A percentile compares a stretch with the other conserved stretches of the same genome.
Evolutionary conservation across 192 early-diverging fungal genomes (phyloP).

Genomic region (Coemansia biformis): DNA sequence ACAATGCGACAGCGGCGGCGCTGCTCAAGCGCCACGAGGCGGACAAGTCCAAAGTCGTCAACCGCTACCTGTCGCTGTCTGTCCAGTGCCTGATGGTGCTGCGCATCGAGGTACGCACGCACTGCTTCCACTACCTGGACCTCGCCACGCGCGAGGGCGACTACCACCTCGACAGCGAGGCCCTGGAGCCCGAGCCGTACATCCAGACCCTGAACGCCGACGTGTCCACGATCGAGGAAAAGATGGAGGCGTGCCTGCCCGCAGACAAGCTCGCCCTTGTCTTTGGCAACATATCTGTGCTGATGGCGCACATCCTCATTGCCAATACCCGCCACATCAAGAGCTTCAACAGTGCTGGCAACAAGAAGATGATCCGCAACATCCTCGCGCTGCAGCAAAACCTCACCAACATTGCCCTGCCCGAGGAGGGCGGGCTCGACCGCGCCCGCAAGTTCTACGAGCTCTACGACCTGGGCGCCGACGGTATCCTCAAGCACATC

Average conservation of each 20-base stretch:
- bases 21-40: conserved; percentile 46
- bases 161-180: conserved; percentile 71
- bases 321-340: conserved; percentile 65
- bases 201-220: conserved; percentile 77
- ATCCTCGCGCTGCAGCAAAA: conserved; percentile 84
- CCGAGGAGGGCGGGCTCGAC: conserved; percentile 64
- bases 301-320: conserved; percentile 68
- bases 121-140: conserved; percentile 82
- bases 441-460: conserved; percentile 69
- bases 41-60: conserved; percentile 43
- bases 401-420: conserved; percentile 68
- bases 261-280: conserved; percentile 62
- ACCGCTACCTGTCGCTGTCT: conserved; percentile 67
- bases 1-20: conserved; percentile 50
- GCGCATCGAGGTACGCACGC: conserved; percentile 77
- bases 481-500: conserved; percentile 59
- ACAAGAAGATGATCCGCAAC: conserved; percentile 74
- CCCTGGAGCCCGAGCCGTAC: conserved; percentile 82
- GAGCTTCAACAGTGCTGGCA: conserved; percentile 63
- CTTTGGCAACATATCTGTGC: conserved; percentile 73
- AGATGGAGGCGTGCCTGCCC: conserved; percentile 58
- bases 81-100: conserved; percentile 76
- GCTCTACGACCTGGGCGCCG: conserved; percentile 57
- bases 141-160: conserved; percentile 86
- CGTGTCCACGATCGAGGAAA: conserved; percentile 70